Percentiles rank a stretch among this genome's conserved stretches.
phyloP scores from a whole-genome alignment of 2,329 filamentous ascomycete genomes.

The Tolypocladium amazonense region DNA sequence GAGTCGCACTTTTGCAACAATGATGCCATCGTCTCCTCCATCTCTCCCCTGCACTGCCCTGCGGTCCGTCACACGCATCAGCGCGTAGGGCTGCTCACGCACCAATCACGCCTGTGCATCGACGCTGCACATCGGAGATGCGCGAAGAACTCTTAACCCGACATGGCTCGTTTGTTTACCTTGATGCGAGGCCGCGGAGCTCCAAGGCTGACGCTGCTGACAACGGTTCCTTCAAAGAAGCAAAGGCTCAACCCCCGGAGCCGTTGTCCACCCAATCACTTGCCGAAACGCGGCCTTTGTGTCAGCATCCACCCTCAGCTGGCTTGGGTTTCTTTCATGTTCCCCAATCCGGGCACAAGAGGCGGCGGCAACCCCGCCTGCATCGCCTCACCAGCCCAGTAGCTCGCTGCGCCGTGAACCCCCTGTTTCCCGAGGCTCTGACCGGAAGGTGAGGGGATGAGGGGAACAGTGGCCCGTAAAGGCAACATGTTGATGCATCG shows the following conservation, averaged over 20 bases:
- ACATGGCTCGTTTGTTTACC: neutral
- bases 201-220: neutral
- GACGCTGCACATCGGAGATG: neutral
- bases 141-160: neutral
- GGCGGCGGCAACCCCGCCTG: neutral
- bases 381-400: neutral
- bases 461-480: conserved; percentile 14
- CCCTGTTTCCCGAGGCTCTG: conserved; percentile 7
- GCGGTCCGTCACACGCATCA: neutral
- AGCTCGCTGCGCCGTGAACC: neutral
- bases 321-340: neutral
- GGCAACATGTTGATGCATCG: conserved; percentile 9
- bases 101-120: neutral
- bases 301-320: conserved; percentile 1
- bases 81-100: neutral
- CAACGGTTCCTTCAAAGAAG: neutral
- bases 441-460: conserved; percentile 8
- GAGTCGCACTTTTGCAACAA: neutral
- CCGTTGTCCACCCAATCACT: neutral
- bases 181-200: neutral
- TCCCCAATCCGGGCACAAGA: conserved; percentile 2
- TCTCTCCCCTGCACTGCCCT: neutral
- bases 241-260: neutral
- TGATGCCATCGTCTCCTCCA: neutral
- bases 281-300: neutral